Base-by-base conservation (phyloP, 2,329 filamentous ascomycete genomes). In the Aaosphaeria arxii region DNA sequence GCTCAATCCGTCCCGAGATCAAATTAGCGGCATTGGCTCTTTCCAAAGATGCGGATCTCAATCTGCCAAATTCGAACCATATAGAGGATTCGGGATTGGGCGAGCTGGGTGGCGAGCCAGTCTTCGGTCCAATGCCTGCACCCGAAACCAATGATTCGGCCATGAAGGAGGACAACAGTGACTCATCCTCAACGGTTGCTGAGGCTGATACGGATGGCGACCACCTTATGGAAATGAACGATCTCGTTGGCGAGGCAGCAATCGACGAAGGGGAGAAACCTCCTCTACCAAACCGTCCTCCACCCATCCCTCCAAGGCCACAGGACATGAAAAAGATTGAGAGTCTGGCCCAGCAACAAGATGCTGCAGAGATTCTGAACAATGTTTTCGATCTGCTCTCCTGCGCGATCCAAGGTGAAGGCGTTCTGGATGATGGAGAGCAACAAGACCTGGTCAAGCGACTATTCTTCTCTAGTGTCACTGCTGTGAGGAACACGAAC, bases 331-430 rank as follows among this genome's bases (percentile, higher is more conserved):
- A 77, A 33, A 74, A 79, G 46, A 75, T 83, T 5, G 77, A 84
- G 57, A 75, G 80, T 39, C 80, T 80, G 13, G 80, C 89, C 32
- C 63, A 63, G 43, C 94, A 99, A 64, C 91, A 99, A 71, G 94
- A 99, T 71, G 92, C 96, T 4, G 91, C 91, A 9, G 94, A 99
- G 70, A 92, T 96, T 41, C 91, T 96, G 74, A 90, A 90, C 49
- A 94, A 92, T 61, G 88, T 96, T 29, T 83, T 96, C 49, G 91
- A 92, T 63, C 87, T 94, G 44, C 77, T 96, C n/a, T 88, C 94
- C 61, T 91, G 89, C 45, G 91, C 92, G 2, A 91, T 97, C 62
- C 85, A 81, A 48, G 82, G 89, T 5, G 80, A 79, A n/a, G 81
- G 79, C 4, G 74, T 81, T 32, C 83, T 89, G 48, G 72, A 78